Percentiles rank a stretch among this genome's conserved stretches.
These are phyloP conservation scores for Ogataea philodendri DNA, from an alignment of 805 yeast genomes.

Conservation along the genomic window DNA sequence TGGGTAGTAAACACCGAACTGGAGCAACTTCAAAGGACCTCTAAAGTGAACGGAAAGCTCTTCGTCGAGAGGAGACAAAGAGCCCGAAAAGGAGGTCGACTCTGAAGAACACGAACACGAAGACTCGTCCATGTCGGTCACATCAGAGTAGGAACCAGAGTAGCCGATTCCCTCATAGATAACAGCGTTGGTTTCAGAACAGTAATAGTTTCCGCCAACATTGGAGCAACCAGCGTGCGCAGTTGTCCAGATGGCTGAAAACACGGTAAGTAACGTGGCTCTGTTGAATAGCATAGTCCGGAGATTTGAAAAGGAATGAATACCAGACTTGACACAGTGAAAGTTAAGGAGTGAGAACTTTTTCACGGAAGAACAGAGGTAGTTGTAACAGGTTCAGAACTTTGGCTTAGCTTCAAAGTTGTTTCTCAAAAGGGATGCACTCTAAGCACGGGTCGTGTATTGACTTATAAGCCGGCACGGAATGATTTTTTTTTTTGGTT, in stretches of 20 bases:
- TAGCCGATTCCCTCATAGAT: slow-evolving; percentile 67
- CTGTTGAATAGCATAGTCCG: slow-evolving; percentile 25
- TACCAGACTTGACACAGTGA: slow-evolving; percentile 9
- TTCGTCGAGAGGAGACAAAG: slow-evolving; percentile 77
- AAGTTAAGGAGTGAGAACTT: not conserved
- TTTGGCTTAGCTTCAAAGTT: slow-evolving; percentile 7
- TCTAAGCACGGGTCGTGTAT: slow-evolving; percentile 9
- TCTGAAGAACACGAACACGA: slow-evolving; percentile 70
- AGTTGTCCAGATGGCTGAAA: slow-evolving; percentile 23
- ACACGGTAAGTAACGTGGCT: slow-evolving; percentile 22
- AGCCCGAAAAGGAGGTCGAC: slow-evolving; percentile 60
- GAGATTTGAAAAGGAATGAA: slow-evolving; percentile 12
- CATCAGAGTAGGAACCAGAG: slow-evolving; percentile 73
- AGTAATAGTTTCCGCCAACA: slow-evolving; percentile 79
- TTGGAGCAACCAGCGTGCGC: slow-evolving; percentile 30
- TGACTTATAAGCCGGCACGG: slow-evolving; percentile 5
- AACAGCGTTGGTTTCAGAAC: slow-evolving; percentile 61
- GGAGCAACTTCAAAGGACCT: slow-evolving; percentile 77
- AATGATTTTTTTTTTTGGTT: slow-evolving; percentile 4
- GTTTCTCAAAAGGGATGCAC: slow-evolving; percentile 14
- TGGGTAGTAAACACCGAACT: slow-evolving; percentile 89
- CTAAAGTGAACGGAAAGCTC: slow-evolving; percentile 87
- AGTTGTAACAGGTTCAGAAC: slow-evolving; percentile 2
- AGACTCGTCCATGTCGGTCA: slow-evolving; percentile 62
- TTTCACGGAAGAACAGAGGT: slow-evolving; percentile 1